These are phyloP conservation scores for Cyclostephanos invisitatus DNA, from an alignment of 108 stramenopile genomes.

Conservation along the genomic window DNA sequence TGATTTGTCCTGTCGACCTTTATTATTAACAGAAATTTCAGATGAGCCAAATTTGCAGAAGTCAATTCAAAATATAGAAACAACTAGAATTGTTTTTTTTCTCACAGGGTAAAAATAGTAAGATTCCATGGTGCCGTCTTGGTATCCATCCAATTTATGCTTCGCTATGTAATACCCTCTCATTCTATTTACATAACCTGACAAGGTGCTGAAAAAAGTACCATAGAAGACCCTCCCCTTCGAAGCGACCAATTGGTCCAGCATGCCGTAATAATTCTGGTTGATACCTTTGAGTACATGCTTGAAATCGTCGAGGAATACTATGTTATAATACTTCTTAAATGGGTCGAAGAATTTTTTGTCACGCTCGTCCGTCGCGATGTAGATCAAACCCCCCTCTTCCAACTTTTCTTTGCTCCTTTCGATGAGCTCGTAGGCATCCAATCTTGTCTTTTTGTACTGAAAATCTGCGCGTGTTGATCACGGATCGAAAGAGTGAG, in stretches of 20 bases:
- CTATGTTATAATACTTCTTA: slow-evolving; percentile 65
- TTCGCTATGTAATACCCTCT: slow-evolving; percentile 73
- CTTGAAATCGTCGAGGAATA: slow-evolving; percentile 80
- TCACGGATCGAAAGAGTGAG: background rate
- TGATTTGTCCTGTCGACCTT: slow-evolving; percentile 45
- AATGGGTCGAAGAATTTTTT: slow-evolving; percentile 80
- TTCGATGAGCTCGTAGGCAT: slow-evolving; percentile 37
- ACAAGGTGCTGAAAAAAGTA: slow-evolving; percentile 77
- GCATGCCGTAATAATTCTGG: slow-evolving; percentile 82
- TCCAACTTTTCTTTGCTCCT: slow-evolving; percentile 47
- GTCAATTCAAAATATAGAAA: background rate
- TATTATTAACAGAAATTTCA: background rate
- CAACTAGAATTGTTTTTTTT: too few relatives aligned
- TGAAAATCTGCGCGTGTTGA: slow-evolving; percentile 23
- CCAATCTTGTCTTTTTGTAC: slow-evolving; percentile 47
- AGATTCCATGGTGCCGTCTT: slow-evolving; percentile 63
- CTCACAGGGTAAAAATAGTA: slow-evolving; percentile 60
- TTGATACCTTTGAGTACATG: slow-evolving; percentile 54
- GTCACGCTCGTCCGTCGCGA: slow-evolving; percentile 71
- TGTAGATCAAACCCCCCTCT: slow-evolving; percentile 44
- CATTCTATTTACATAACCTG: slow-evolving; percentile 84
- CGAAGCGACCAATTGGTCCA: slow-evolving; percentile 84
- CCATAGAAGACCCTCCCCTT: slow-evolving; percentile 77
- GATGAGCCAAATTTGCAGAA: background rate
- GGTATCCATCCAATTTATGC: slow-evolving; percentile 57